Evolutionary conservation across 2,329 filamentous ascomycete species (phyloP), one percentile per base, ranked within the genome.

Genomic region (Emmonsiellopsis sp.): DNA sequence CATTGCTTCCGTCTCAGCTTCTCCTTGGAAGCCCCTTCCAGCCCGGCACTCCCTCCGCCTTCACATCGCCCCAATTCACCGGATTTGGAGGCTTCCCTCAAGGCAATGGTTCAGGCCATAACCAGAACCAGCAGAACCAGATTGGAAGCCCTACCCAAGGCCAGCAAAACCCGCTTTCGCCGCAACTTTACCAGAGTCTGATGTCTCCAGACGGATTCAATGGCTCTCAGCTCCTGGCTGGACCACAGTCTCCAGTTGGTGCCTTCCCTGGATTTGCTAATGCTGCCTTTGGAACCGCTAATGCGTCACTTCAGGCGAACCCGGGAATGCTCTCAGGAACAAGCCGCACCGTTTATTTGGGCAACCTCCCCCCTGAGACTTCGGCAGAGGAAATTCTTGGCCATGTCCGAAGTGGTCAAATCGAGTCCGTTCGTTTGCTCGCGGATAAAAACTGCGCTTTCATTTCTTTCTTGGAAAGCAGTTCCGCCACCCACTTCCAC

Each of bases 381-480:
- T 85, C 88, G 49, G 92, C 93, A 7, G 93, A 98, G 74, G 93
- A 98, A 74, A 95, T 98, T 59, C 77, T 98, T 53, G 87, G 91
- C 59, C 93, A 98, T 66, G 93, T 98, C 56, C 84, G 93, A 59
- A 97, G 93, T 71, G 93, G 93, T 27, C 93, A 97, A 69, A 97
- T 98, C 64, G 93, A 98, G 76, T 97, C 93, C n/a, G 93, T 98
- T 51, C 87, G 93, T 62, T 81, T 98, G 60, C 79, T 98, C 53
- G 89, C 92, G 27, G 93, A 98, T 74, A 98, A 97, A 88, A 98
- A 97, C 79, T 98, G 93, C 68, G 93, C 93, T 55, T 98, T 98
- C 78, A 97, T 98, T 68, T 98, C 93, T 6, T 98, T 98, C 77
- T 79, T 98, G 60, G 93, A 98, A 67, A 90, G 91, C 64, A 95